Base-by-base conservation (phyloP, 495 filamentous ascomycete genomes). In the Penicillium maclennaniae region DNA sequence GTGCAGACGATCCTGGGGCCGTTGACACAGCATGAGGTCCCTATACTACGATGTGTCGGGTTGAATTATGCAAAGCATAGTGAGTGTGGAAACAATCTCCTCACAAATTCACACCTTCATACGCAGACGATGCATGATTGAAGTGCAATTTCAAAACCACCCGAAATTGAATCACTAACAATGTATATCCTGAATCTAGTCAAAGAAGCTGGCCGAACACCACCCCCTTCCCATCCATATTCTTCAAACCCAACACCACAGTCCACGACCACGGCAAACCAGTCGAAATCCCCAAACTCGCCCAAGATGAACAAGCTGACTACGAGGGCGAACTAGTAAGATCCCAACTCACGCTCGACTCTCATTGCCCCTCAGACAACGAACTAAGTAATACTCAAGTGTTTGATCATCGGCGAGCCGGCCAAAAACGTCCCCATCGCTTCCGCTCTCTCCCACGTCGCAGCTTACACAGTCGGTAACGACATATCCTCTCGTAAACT, bases 291-390 rank as follows among this genome's bases (percentile, higher is more conserved):
- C 78, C 79, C 0, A 70, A 70, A 41, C 72, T 81, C 25, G 72
- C 68, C 0, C 78, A 81, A 58, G 66, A 79, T 47, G 62, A 70
- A 10, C 73, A 77, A 51, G 72, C 70, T 4, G 78, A 81, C 46
- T 81, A 81, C 55, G 78, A 81, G 55, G 76, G 78, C 45, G 79
- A 82, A 53, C 63, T 82, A 20, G 73, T 75, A 49, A n/a, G 45
- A 31, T 31, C 27, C 27, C 27, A 31, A 7, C 10, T 1, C 7
- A 31, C 10, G 1, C 27, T 31, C 10, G 4, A 31, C 27, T n/a
- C n/a, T n/a, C n/a, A n/a, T n/a, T n/a, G n/a, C n/a, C n/a, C n/a
- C n/a, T 12, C 10, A 7, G 10, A 31, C 27, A 31, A 3, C 27
- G 10, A 31, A 21, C 47, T 42, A 27, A 28, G 37, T 7, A 21